These are phyloP conservation scores for Platanthera zijinensis DNA, from an alignment of 106 monocot genomes.

Conservation along the genomic window DNA sequence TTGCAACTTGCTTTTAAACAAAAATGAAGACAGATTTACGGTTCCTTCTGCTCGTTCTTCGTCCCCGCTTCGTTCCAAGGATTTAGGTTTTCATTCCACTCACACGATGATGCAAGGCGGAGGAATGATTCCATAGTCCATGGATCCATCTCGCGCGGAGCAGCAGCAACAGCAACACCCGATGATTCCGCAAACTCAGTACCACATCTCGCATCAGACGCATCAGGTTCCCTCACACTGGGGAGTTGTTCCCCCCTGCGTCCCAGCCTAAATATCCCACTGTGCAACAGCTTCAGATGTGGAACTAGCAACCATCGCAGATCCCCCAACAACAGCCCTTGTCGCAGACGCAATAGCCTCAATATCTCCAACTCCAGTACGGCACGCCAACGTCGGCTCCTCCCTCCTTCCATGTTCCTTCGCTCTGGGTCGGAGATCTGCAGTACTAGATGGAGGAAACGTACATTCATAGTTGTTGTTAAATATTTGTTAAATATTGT, in stretches of 20 bases:
- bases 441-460: constrained; percentile 91
- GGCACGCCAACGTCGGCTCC: background rate
- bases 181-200: constrained; percentile 22
- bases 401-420: background rate
- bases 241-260: constrained; percentile 14
- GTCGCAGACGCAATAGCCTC: constrained; percentile 17
- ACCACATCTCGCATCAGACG: constrained; percentile 22
- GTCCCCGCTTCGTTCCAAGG: background rate
- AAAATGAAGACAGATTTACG: no score
- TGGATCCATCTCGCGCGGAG: constrained; percentile 24
- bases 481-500: no score
- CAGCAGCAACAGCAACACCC: constrained; percentile 36
- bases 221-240: constrained; percentile 3
- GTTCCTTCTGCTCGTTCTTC: background rate
- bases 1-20: no score
- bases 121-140: constrained; percentile 42
- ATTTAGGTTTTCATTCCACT: background rate
- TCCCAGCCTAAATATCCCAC: constrained; percentile 28
- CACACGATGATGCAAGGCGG: constrained; percentile 47
- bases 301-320: constrained; percentile 39
- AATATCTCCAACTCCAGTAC: constrained; percentile 13
- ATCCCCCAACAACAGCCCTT: constrained; percentile 24
- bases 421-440: constrained; percentile 85
- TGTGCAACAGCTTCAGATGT: constrained; percentile 20
- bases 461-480: constrained; percentile 46